Evolutionary conservation across 768 basidiomycete species (phyloP), one percentile per base, ranked within the genome.

Genomic region (Leucocoprinus leucothites): DNA sequence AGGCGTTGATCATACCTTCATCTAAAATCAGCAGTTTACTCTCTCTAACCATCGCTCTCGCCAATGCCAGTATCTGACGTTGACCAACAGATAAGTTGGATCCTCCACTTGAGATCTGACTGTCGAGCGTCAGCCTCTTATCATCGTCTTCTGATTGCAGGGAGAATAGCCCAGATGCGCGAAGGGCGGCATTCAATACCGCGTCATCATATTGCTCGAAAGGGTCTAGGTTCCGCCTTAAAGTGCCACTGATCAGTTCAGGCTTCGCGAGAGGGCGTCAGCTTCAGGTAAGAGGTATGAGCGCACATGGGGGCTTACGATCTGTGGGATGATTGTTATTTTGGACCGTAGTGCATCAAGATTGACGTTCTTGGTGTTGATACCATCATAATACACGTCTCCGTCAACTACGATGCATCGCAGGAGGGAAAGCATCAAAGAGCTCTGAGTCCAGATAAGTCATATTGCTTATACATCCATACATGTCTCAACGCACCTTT

Each of bases 81-180:
- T 90, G 87, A 21, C 89, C 88, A 43, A 86, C 82, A 3, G 84
- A 86, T 60, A 89, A 80, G 65, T 89, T 89, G n/a, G 75, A 65
- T 9, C 87, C 86, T 4, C 86, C 86, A 1, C 69, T 69, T 25
- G 73, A 63, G 25, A 81, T 70, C 24, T 62, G 47, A 25, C 67
- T 77, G 38, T 81, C 77, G 22, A 82, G 65, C 14, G 69, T 74
- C 44, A 79, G 64, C 72, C 72, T 31, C 70, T 79, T 48, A 79
- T 82, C 63, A 71, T 77, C 48, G 70, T 79, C 69, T 63, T 70
- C 66, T 48, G 53, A 58, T 60, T 72, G 62, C 9, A 50, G 42
- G 41, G 53, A 71, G 53, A 65, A 67, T 3, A 74, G 56, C 13
- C 72, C 72, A 21, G 71, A 65, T 25, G 78, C 65, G 13, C 67